These are phyloP conservation scores for Venturia aucupariae DNA, from an alignment of 2,329 filamentous ascomycete species.

Conservation along the genomic window DNA sequence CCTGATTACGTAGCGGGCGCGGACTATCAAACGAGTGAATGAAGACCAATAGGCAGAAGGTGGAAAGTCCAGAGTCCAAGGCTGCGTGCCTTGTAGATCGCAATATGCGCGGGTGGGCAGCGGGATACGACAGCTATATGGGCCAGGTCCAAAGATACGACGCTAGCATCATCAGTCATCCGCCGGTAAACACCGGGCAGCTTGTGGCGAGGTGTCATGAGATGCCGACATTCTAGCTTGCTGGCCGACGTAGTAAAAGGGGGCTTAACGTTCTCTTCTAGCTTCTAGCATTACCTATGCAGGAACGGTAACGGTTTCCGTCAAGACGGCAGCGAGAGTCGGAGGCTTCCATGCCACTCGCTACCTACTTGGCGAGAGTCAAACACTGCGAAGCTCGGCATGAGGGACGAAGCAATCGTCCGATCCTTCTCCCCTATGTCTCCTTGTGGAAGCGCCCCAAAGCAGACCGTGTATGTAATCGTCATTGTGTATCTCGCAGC, in stretches of 20 bases:
- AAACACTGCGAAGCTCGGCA: neutral
- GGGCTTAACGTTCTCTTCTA: neutral
- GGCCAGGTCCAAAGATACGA: neutral
- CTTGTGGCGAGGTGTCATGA: neutral
- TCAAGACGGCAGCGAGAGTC: no score
- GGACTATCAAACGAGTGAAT: neutral
- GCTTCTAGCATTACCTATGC: neutral
- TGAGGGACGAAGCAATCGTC: neutral
- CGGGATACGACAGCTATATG: neutral
- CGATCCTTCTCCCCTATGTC: neutral
- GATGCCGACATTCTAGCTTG: no score
- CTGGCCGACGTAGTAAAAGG: neutral
- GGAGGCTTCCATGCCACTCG: neutral
- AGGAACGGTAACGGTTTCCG: neutral
- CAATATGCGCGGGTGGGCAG: neutral
- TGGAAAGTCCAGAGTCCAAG: neutral
- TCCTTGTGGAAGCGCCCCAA: neutral
- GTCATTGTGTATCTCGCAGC: neutral
- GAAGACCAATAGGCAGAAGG: neutral
- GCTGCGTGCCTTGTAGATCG: neutral
- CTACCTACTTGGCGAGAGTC: neutral
- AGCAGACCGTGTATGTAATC: neutral
- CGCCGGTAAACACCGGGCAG: no score
- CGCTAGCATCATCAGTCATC: conserved; percentile 3
- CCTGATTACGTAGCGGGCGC: neutral